Evolutionary conservation across 768 basidiomycete genomes (phyloP), one percentile per base, ranked within the genome.

Genomic region (Mycena sanguinolenta): DNA sequence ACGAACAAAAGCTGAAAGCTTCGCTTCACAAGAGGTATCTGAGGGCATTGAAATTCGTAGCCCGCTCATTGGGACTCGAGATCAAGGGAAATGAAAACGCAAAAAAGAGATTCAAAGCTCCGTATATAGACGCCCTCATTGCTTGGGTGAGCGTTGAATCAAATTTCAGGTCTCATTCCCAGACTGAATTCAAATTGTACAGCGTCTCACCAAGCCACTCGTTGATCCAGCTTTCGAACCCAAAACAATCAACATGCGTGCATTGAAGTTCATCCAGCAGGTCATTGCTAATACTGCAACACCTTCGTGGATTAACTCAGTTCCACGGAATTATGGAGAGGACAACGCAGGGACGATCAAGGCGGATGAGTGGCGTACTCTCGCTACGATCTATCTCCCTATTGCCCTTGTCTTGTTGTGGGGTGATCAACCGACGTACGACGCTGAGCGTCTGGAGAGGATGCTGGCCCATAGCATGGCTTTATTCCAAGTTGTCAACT

Each of bases 401-500:
- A 52, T 82, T 4, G 75, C 76, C 0, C 70, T 82, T 6, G 62
- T 79, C 32, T 73, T 75, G 36, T 38, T 79, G 21, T 80, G 79
- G 74, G 42, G 4, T 44, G 70, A 71, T 61, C 55, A 54, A 21
- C 58, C 59, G 34, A 2, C 13, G 36, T 65, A 71, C 58, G 65
- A 21, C 53, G 53, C 19, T 49, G 63, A 28, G 32, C 69, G 70
- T 54, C 28, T 71, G n/a, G 50, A 63, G 34, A 54, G 65, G 23
- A 60, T 74, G 23, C 74, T 82, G 13, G 75, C 80, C 52, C 74
- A 81, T 25, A 80, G 77, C 17, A 64, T 78, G 78, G 65, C 72
- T 0, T 65, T 82, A 3, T 77, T 83, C 17, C 71, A 70, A 3
- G 78, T 76, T 1, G 73, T 79, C 0, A 74, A 69, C 19, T 28